phyloP scores from a whole-genome alignment of 2,329 filamentous ascomycete genomes.

The Aspergillus quadricinctus region DNA sequence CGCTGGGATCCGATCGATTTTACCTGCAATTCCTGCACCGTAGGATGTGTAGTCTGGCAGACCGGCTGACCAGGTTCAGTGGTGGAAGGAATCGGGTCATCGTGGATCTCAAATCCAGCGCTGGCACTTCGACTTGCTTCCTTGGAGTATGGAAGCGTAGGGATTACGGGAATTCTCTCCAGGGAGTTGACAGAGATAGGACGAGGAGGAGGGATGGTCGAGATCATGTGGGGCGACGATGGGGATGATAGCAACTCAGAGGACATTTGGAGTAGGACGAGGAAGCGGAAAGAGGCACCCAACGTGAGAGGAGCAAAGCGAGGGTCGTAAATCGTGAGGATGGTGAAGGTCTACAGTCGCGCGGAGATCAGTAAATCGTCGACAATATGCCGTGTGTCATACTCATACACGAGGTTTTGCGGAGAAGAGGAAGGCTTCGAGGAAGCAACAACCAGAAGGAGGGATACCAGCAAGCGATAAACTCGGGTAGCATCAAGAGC shows the following conservation, averaged over 20 bases:
- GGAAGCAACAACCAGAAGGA: background rate
- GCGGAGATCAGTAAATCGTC: background rate
- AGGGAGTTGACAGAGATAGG: slow-evolving; percentile 32
- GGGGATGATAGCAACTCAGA: slow-evolving; percentile 10
- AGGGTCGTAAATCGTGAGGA: slow-evolving; percentile 14
- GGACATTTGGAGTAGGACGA: slow-evolving; percentile 7
- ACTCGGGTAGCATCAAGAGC: slow-evolving; percentile 9
- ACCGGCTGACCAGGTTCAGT: slow-evolving; percentile 17
- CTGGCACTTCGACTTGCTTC: slow-evolving; percentile 24
- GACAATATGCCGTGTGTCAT: background rate
- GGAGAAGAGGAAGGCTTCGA: background rate
- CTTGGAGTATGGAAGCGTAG: slow-evolving; percentile 17
- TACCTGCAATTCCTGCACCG: slow-evolving; percentile 23
- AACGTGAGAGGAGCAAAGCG: slow-evolving; percentile 10
- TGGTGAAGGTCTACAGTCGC: background rate
- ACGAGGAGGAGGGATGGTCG: slow-evolving; percentile 27
- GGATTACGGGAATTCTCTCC: slow-evolving; percentile 18
- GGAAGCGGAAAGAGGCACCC: background rate
- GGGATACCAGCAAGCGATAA: slow-evolving; percentile 3
- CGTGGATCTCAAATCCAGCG: slow-evolving; percentile 20
- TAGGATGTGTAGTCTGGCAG: slow-evolving; percentile 20
- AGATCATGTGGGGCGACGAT: slow-evolving; percentile 22
- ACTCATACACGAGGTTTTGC: slow-evolving; percentile 8
- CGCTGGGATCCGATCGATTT: slow-evolving; percentile 7
- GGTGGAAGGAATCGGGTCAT: slow-evolving; percentile 17